These are phyloP conservation scores for Galerina marginata DNA, from an alignment of 768 basidiomycete genomes.

Conservation along the genomic window DNA sequence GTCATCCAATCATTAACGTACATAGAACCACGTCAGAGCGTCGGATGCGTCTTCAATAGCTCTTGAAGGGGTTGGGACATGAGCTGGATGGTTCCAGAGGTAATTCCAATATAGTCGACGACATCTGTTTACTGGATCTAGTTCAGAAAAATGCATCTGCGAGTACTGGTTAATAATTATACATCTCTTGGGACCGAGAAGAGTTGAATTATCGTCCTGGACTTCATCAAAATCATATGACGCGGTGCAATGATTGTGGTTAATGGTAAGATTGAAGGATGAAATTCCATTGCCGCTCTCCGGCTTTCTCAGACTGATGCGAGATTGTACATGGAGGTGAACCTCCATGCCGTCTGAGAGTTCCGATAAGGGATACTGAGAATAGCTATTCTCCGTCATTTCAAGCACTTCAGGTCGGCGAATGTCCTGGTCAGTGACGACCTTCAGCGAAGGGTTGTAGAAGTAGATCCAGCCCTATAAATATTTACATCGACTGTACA, in stretches of 20 bases:
- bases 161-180: not conserved
- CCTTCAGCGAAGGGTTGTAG: slow-evolving; percentile 40
- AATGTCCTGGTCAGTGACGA: slow-evolving; percentile 57
- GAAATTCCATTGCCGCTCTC: slow-evolving; percentile 19
- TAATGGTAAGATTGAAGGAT: slow-evolving; percentile 45
- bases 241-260: slow-evolving; percentile 54
- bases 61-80: slow-evolving; percentile 44
- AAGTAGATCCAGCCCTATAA: slow-evolving; percentile 60
- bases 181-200: slow-evolving; percentile 34
- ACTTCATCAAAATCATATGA: slow-evolving; percentile 44
- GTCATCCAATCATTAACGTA: slow-evolving; percentile 21
- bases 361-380: slow-evolving; percentile 31
- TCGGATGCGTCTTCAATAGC: slow-evolving; percentile 54
- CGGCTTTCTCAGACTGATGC: slow-evolving; percentile 28
- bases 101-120: slow-evolving; percentile 60
- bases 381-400: slow-evolving; percentile 32
- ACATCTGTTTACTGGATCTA: slow-evolving; percentile 43
- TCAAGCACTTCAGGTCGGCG: slow-evolving; percentile 40
- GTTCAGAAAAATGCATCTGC: not conserved
- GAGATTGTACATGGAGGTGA: slow-evolving; percentile 32
- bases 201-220: slow-evolving; percentile 28
- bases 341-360: slow-evolving; percentile 51
- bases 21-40: slow-evolving; percentile 56
- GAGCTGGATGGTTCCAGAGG: slow-evolving; percentile 53
- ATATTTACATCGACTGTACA: not conserved